Evolutionary conservation across 306 rosid genomes (phyloP).

Genomic region (Carpinus viminea): DNA sequence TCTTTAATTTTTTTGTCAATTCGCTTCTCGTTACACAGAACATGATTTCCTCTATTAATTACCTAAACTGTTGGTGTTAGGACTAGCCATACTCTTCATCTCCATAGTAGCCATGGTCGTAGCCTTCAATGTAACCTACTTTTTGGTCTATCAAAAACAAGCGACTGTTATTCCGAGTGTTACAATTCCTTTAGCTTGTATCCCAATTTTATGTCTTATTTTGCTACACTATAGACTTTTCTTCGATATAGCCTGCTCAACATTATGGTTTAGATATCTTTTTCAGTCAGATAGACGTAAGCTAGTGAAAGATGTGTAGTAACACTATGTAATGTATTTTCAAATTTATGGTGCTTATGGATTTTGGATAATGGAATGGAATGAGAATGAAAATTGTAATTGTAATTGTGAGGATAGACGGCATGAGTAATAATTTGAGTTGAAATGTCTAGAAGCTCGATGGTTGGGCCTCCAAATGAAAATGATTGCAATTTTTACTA

Average conservation of each 20-base stretch:
- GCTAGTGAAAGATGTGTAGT: too few species aligned
- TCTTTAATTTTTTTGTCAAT: not conserved
- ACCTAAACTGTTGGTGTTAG: conserved; percentile 28
- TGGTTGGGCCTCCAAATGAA: too few species aligned
- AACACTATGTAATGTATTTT: too few species aligned
- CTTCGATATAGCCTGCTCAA: conserved; percentile 36
- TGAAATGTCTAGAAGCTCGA: too few species aligned
- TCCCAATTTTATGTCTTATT: conserved; percentile 37
- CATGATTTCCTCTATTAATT: conserved; percentile 30
- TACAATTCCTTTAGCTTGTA: conserved; percentile 23
- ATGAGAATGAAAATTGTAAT: too few species aligned
- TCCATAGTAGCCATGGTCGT: conserved; percentile 52
- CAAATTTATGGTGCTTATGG: too few species aligned
- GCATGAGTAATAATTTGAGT: too few species aligned
- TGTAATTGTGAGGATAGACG: too few species aligned
- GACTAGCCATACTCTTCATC: conserved; percentile 32
- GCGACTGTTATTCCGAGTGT: conserved; percentile 33
- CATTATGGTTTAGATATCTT: conserved; percentile 33
- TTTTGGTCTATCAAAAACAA: conserved; percentile 5
- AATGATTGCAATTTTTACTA: too few species aligned
- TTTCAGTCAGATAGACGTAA: conserved; percentile 37
- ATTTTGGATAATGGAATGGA: too few species aligned
- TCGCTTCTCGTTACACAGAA: not conserved
- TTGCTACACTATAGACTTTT: conserved; percentile 35
- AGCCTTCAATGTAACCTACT: conserved; percentile 34